Percentiles rank a stretch among this genome's conserved stretches.
Evolutionary conservation across 2,329 filamentous ascomycete species (phyloP).

Genomic region (Exophiala xenobiotica): DNA sequence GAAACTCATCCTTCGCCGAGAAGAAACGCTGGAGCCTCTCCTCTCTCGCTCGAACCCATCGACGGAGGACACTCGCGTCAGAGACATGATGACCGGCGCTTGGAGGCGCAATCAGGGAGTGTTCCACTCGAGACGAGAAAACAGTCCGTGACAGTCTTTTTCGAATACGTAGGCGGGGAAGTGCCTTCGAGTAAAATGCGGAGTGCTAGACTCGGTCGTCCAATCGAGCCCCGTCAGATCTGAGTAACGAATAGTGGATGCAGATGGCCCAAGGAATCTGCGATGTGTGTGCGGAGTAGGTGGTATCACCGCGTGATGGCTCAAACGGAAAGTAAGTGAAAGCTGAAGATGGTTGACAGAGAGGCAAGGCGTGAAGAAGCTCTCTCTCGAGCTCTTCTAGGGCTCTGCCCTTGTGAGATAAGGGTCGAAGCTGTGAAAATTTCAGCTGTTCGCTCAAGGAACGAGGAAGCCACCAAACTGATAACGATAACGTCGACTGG

Average conservation of each 20-base stretch:
- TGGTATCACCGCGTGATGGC: not conserved
- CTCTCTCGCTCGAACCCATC: conserved; percentile 42
- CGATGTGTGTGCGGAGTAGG: not conserved
- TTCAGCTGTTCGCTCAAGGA: not conserved
- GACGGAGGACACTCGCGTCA: conserved; percentile 44
- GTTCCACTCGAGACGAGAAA: not conserved
- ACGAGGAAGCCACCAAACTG: not conserved
- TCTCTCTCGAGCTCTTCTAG: not conserved
- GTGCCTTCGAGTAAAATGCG: conserved; percentile 16
- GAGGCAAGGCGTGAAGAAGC: not conserved
- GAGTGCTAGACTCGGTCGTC: conserved; percentile 5
- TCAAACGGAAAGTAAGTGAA: not conserved
- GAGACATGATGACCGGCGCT: conserved; percentile 39
- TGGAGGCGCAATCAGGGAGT: not conserved
- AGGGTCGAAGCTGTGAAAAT: not conserved
- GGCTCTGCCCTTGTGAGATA: not conserved
- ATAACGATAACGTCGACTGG: conserved; percentile 19
- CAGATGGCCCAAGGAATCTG: not conserved
- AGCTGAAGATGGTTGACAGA: not conserved
- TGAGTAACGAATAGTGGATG: not conserved
- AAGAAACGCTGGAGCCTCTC: conserved; percentile 37
- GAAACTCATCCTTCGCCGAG: conserved; percentile 41
- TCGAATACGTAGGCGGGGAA: not conserved
- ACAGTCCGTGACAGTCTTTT: not conserved
- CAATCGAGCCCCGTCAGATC: not conserved